Percentiles rank a stretch among this genome's conserved stretches.
Evolutionary conservation across 192 early-diverging fungal genomes (phyloP).

Genomic region (Chytriomyces sp.): DNA sequence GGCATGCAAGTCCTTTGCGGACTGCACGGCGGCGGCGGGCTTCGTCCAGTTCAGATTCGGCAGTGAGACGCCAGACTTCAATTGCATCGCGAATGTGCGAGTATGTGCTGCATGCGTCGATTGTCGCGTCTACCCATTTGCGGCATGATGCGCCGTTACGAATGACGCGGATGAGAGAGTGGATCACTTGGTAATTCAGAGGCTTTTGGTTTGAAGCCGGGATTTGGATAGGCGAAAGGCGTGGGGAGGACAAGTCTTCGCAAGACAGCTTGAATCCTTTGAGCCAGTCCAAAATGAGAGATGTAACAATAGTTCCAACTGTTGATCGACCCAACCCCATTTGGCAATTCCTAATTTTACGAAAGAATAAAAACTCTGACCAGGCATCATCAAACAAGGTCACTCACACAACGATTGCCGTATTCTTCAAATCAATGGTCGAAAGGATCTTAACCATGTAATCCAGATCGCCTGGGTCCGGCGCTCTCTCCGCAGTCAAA

Average conservation of each 20-base stretch:
- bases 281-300: conserved; percentile 53
- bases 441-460: conserved; percentile 54
- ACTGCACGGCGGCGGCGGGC: conserved; percentile 28
- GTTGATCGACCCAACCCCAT: conserved; percentile 68
- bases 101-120: conserved; percentile 55
- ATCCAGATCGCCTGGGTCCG: conserved; percentile 62
- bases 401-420: conserved; percentile 58
- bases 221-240: conserved; percentile 1
- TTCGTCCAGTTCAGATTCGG: conserved; percentile 43
- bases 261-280: conserved; percentile 19
- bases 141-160: conserved; percentile 63
- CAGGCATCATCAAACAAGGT: background rate
- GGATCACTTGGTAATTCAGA: conserved; percentile 62
- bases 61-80: conserved; percentile 49
- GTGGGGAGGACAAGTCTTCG: background rate
- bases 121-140: conserved; percentile 58
- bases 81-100: conserved; percentile 65
- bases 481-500: conserved; percentile 63
- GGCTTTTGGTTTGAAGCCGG: background rate
- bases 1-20: conserved; percentile 40
- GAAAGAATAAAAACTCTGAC: no score
- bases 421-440: conserved; percentile 41
- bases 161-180: conserved; percentile 67
- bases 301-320: conserved; percentile 51
- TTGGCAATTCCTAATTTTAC: conserved; percentile 58